Evolutionary conservation across 441 rosid genomes (phyloP).

Genomic region (Jatropha podagrica): DNA sequence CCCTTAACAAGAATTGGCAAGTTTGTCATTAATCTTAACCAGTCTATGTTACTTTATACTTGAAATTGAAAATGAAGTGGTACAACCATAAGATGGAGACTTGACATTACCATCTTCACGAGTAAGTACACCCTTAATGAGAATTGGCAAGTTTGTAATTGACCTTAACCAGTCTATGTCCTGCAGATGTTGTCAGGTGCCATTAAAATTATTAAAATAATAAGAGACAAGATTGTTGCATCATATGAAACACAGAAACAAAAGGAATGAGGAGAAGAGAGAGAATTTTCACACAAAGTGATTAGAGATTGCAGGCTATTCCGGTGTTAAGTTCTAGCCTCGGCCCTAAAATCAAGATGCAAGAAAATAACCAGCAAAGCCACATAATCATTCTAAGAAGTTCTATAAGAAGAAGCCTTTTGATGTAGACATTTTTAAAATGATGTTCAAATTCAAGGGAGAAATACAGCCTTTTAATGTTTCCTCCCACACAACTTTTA

Average conservation of each 20-base stretch:
- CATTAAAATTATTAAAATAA: neutral
- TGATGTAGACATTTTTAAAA: neutral
- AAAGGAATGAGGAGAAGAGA: neutral
- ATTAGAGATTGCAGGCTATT: neutral
- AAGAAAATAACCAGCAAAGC: neutral
- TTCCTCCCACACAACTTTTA: neutral
- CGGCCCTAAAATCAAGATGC: neutral
- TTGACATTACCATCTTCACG: constrained; percentile 67
- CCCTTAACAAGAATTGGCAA: constrained; percentile 46
- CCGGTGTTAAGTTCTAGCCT: neutral
- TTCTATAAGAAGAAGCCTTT: neutral
- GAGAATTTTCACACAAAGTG: neutral
- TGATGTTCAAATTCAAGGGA: too few relatives aligned
- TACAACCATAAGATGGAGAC: constrained; percentile 12
- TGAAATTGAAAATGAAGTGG: neutral
- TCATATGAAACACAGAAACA: neutral
- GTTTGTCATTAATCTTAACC: constrained; percentile 68
- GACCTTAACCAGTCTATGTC: constrained; percentile 79
- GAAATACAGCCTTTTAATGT: neutral
- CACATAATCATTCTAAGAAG: neutral
- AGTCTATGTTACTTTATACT: constrained; percentile 31
- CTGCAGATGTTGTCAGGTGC: constrained; percentile 35
- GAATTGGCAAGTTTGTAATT: constrained; percentile 68
- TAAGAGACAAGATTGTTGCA: neutral
- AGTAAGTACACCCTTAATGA: constrained; percentile 79